A percentile compares a stretch with the other conserved stretches of the same genome.
Conservation (phyloP, 1,284 basidiomycete genomes). For the Apiotrichum domesticum region DNA sequence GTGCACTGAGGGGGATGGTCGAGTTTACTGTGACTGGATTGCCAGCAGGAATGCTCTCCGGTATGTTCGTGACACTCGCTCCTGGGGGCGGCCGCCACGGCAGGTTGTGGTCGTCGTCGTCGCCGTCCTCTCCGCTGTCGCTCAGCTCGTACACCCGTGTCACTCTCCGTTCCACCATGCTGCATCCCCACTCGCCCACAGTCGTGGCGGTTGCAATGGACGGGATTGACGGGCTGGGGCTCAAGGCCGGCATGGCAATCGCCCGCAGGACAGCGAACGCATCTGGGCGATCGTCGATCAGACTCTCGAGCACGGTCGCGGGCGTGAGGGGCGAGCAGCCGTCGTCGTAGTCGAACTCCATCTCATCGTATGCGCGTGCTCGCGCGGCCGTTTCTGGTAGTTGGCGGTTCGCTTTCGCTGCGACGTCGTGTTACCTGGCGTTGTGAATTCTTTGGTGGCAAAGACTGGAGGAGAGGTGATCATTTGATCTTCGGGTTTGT, state of each 20-base stretch:
- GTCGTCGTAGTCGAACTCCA: neutral
- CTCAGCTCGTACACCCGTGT: neutral
- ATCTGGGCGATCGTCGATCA: neutral
- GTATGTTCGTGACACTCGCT: neutral
- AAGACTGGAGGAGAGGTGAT: no score
- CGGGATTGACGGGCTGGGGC: neutral
- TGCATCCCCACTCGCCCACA: neutral
- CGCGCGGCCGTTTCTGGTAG: no score
- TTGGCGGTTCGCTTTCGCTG: no score
- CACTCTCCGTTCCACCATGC: neutral
- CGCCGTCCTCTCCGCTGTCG: neutral
- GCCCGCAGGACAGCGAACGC: neutral
- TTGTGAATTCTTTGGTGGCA: no score
- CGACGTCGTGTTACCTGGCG: no score
- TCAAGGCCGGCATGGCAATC: neutral
- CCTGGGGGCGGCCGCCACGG: neutral
- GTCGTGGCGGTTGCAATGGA: neutral
- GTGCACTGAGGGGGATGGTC: neutral
- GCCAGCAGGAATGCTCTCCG: neutral
- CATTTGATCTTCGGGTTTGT: no score
- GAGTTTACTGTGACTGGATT: no score
- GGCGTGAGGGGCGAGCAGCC: neutral
- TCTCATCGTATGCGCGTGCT: neutral
- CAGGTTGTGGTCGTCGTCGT: neutral
- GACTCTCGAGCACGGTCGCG: neutral